Base-by-base conservation (phyloP, 2,329 filamentous ascomycete species). In the Drechslerella dactyloides region DNA sequence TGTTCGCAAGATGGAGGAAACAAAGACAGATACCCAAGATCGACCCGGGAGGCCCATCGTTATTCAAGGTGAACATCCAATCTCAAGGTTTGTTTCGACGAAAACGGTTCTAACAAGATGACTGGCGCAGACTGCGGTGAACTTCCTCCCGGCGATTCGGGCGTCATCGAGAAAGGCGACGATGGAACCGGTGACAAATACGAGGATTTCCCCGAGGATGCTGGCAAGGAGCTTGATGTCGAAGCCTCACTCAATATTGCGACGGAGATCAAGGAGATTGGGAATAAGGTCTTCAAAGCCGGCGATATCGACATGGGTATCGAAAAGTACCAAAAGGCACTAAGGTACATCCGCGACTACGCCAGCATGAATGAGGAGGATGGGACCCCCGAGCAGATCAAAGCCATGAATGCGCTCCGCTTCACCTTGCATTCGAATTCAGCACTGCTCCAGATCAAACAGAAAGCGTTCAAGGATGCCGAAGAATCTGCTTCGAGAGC, bases 131-230 rank as follows among this genome's bases (percentile, higher is more conserved):
- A 96, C 83, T 97, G 93, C 79, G 94, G 94, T 74, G 88, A 97
- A 83, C 87, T 97, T 60, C 85, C 84, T 0, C 90, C 87, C 21
- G 85, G 87, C 10, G 89, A 86, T 48, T 89, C 90, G 75, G 83
- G 86, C 21, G 82, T 85, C 63, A 86, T 87, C 74, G 86, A 86
- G 59, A 84, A 90, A 81, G 81, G 83, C 37, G 85, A 90, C 64
- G 93, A 97, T 79, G 83, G 86, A 59, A 91, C 90, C 13, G 94
- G 94, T 74, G 94, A 99, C 82, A 85, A 87, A 4, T 97, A 96
- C 81, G 93, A 97, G 82, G 94, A 97, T 79, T 97, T 90, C 81
- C 94, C 94, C 35, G 92, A 97, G 79, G 94, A 99, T 81, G 86
- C 89, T 76, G 80, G 79, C 19, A 77, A 83, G 74, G 83, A 87